Evolutionary conservation across 1,139 yeast species (phyloP).

Genomic region (Diutina catenulata): DNA sequence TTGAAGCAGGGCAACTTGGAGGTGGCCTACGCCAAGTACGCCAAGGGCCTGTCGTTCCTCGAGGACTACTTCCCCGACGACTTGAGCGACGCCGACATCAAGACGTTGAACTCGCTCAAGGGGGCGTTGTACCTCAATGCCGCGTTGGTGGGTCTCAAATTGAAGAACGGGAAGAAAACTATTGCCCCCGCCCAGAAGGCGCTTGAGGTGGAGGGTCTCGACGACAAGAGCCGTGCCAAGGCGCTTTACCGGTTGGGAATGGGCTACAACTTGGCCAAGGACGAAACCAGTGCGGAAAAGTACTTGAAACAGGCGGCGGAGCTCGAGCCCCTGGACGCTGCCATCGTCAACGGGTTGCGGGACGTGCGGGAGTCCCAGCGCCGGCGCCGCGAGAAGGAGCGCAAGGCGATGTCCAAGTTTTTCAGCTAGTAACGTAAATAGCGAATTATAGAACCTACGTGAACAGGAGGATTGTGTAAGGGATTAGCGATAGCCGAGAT

Average conservation of each 20-base stretch:
- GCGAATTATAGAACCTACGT: neutral
- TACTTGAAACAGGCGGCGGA: conserved; percentile 58
- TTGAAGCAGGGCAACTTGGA: conserved; percentile 54
- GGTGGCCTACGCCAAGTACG: conserved; percentile 54
- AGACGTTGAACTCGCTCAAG: conserved; percentile 13
- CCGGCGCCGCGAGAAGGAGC: conserved; percentile 55
- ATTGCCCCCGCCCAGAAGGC: conserved; percentile 56
- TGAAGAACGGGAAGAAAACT: conserved; percentile 43
- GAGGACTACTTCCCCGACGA: conserved; percentile 69
- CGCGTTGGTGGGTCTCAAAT: conserved; percentile 63
- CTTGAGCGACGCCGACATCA: conserved; percentile 36
- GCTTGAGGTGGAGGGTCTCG: conserved; percentile 48
- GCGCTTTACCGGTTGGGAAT: conserved; percentile 80
- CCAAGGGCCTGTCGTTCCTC: conserved; percentile 57
- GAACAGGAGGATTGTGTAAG: too few relatives aligned
- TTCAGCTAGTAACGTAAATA: conserved; percentile 23
- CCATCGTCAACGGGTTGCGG: conserved; percentile 53
- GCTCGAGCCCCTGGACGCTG: conserved; percentile 64
- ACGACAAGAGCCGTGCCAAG: conserved; percentile 64
- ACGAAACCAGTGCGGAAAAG: conserved; percentile 59
- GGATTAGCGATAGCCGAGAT: too few relatives aligned
- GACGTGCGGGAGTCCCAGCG: conserved; percentile 46
- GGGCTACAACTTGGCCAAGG: conserved; percentile 53
- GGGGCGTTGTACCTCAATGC: conserved; percentile 50
- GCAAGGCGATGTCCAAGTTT: conserved; percentile 78